Conservation (phyloP, 2,329 filamentous ascomycete genomes). For the Calonectria ilicicola region DNA sequence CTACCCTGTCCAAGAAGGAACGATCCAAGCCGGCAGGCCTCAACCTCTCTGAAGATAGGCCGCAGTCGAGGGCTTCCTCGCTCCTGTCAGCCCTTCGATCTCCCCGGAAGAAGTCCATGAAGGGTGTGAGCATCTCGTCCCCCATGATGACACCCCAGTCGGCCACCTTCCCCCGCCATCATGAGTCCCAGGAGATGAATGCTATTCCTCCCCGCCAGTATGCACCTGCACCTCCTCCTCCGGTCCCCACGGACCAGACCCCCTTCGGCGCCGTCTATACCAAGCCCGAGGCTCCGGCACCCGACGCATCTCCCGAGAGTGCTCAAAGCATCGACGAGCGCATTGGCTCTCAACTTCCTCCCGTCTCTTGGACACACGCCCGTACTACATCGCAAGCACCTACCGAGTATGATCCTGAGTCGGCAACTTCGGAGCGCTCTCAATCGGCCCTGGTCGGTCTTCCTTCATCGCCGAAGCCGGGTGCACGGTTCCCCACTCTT, state of each 20-base stretch:
- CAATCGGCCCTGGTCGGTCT: slow-evolving; percentile 65
- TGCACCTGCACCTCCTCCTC: slow-evolving; percentile 67
- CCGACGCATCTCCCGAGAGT: slow-evolving; percentile 55
- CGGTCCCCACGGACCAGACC: slow-evolving; percentile 62
- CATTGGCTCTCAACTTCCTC: slow-evolving; percentile 56
- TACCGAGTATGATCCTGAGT: slow-evolving; percentile 61
- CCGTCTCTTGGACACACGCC: slow-evolving; percentile 48
- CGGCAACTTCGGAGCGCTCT: slow-evolving; percentile 64
- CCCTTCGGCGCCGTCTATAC: slow-evolving; percentile 45
- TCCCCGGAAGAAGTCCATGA: slow-evolving; percentile 65
- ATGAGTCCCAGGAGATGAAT: slow-evolving; percentile 67
- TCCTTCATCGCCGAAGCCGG: slow-evolving; percentile 55
- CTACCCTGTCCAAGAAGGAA: slow-evolving; percentile 57
- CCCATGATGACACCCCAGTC: slow-evolving; percentile 75
- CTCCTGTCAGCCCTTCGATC: slow-evolving; percentile 72
- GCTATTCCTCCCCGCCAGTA: slow-evolving; percentile 70
- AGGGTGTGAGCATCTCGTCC: slow-evolving; percentile 70
- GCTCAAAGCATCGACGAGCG: slow-evolving; percentile 67
- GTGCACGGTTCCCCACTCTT: slow-evolving; percentile 51
- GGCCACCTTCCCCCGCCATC: slow-evolving; percentile 66
- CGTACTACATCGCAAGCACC: slow-evolving; percentile 53
- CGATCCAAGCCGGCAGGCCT: slow-evolving; percentile 63
- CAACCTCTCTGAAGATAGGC: slow-evolving; percentile 62
- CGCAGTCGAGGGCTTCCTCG: slow-evolving; percentile 68
- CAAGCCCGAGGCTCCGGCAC: slow-evolving; percentile 35